Base-by-base conservation (phyloP, 768 basidiomycete species). In the Rhizopogon rudus region DNA sequence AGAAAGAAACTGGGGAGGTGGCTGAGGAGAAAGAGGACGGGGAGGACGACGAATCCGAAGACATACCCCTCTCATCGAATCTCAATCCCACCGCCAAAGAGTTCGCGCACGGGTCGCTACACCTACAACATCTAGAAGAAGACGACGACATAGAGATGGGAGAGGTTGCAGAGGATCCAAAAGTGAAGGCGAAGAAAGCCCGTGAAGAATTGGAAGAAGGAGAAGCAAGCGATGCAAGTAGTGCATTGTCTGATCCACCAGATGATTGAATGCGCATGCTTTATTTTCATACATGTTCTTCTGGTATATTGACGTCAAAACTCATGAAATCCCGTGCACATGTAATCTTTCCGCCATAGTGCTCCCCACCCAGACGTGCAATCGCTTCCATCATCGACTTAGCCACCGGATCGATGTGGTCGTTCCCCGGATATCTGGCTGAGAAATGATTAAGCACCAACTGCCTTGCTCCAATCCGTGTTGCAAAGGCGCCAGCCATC, bases 61-160 rank as follows among this genome's bases (percentile, higher is more conserved):
- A 67, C 56, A 51, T 56, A 33, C 60, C 65, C 1, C 55, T 65
- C 41, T 66, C 67, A 40, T 61, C 63, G 48, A 60, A 64, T 35
- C 65, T 72, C 28, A 73, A 71, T 60, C 58, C 73, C 10, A 45
- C 58, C 5, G 72, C 69, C 20, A 70, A 65, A 31, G 60, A 72
- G 29, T 71, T 73, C 51, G 40, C 65, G 5, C 74, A 73, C 48
- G 50, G 51, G 16, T 63, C 60, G 13, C 61, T 64, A 14, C 65
- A 64, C 44, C 53, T 58, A 3, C 71, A 69, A 55, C 56, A 56
- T 46, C 61, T 60, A 61, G 58, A 55, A 12, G 71, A 60, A 68
- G 83, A 76, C 29, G 80, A 88, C 60, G 90, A 93, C 58, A 91
- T 93, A 59, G 91, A 93, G 69, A 93, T 93, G 91, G 91, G 91